Base-by-base conservation (phyloP, 2,329 filamentous ascomycete genomes). In the Sporothrix curviconia region DNA sequence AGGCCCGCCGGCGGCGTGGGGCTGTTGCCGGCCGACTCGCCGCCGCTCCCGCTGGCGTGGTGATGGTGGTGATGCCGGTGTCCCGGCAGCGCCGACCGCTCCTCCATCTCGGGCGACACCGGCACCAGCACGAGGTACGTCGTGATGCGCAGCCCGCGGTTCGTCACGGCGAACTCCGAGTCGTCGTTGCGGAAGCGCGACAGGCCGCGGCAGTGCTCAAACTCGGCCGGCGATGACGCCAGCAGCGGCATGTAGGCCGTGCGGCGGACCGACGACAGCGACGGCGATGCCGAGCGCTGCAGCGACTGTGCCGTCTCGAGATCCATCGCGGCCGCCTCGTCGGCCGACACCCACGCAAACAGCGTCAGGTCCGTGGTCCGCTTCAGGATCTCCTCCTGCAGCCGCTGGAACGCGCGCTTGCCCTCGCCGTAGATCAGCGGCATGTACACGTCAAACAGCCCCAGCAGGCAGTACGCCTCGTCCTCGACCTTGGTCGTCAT, bases 351-450 rank as follows among this genome's bases (percentile, higher is more conserved):
- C 57, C 59, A 59, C 17, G 58, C 60, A 28, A 63, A 53, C 24
- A 60, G 24, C 1, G 59, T 58, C 11, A 62, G 37, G 54, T 63
- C 59, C 0, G 55, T 58, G 1, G 22, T 49, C 2, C 24, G 25
- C 19, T 58, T 50, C 14, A 59, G 17, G 6, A 64, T 63, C 24
- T 59, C 58, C n/a, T 61, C 52, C 28, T 62, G 61, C 30, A 64
- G 56, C 3, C 61, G 56, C 24, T 53, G 36, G 17, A 64, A 64
- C 0, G 64, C 63, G 12, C 32, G 55, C 1, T 25, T 11, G 7
- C 64, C 62, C 42, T 65, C 64, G 28, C 62, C 64, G 30, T 65
- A 65, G 11, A 62, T 53, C 7, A 61, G 42, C 7, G 59, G 59
- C 61, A 64, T 60, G 51, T 61, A 57, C 43, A 64, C 57, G 15